Conservation (phyloP, 1,284 basidiomycete species). For the Xerocomus cyaneibrunnescens region DNA sequence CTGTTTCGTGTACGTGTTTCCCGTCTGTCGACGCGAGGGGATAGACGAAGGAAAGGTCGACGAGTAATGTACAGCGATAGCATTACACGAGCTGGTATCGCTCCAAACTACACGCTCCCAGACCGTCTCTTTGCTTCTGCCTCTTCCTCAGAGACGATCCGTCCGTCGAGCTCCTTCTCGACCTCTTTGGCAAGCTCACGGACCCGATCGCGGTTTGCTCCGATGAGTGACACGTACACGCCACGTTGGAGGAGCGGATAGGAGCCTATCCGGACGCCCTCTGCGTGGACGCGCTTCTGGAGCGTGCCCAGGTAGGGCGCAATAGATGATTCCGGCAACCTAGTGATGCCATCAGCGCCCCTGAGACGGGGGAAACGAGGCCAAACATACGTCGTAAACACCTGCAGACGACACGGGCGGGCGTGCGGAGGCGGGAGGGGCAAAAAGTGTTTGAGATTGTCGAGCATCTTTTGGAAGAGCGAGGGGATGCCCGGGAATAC, state of each 20-base stretch:
- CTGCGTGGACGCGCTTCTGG: constrained; percentile 69
- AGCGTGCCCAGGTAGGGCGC: constrained; percentile 85
- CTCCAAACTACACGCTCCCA: constrained; percentile 6
- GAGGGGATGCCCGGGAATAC: constrained; percentile 90
- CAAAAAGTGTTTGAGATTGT: constrained; percentile 69
- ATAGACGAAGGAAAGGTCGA: no score
- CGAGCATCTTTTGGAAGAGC: constrained; percentile 80
- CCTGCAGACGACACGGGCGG: constrained; percentile 72
- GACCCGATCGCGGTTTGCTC: constrained; percentile 56
- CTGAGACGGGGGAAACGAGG: neutral
- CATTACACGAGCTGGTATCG: neutral
- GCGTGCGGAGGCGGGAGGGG: constrained; percentile 70
- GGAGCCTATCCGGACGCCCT: constrained; percentile 82
- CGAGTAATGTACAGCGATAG: neutral
- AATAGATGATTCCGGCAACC: constrained; percentile 84
- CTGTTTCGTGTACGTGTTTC: no score
- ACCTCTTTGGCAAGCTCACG: constrained; percentile 68
- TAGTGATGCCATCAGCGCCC: constrained; percentile 1
- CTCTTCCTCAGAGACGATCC: constrained; percentile 61
- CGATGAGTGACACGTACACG: constrained; percentile 80
- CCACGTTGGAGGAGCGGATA: constrained; percentile 70
- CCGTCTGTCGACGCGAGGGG: no score
- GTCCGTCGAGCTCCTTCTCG: constrained; percentile 54
- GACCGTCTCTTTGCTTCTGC: constrained; percentile 36
- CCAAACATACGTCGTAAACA: constrained; percentile 68